A percentile compares a stretch with the other conserved stretches of the same genome.
phyloP scores from a whole-genome alignment of 805 yeast genomes.

The Ogataea ganodermae region DNA sequence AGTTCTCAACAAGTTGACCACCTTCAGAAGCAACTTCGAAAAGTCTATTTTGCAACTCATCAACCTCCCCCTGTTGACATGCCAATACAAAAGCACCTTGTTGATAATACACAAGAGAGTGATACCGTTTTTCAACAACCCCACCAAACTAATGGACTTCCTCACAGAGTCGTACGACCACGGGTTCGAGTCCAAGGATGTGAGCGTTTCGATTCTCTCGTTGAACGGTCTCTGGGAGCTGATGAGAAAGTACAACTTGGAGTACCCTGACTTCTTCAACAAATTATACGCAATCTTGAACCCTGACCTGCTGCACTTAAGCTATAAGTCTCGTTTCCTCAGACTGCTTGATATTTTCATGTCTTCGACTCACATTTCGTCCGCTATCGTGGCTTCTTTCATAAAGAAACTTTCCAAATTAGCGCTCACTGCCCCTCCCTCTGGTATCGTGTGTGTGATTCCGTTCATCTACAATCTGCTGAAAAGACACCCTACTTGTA shows the following conservation, averaged over 20 bases:
- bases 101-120: slow-evolving; percentile 78
- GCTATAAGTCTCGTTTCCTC: slow-evolving; percentile 83
- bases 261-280: slow-evolving; percentile 85
- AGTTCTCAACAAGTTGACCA: slow-evolving; percentile 30
- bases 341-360: slow-evolving; percentile 84
- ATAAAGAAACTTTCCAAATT: slow-evolving; percentile 79
- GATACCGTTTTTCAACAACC: slow-evolving; percentile 77
- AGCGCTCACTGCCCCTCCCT: slow-evolving; percentile 76
- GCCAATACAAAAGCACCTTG: slow-evolving; percentile 70
- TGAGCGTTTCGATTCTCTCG: slow-evolving; percentile 57
- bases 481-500: slow-evolving; percentile 92
- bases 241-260: slow-evolving; percentile 79
- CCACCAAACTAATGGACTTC: slow-evolving; percentile 89
- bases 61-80: slow-evolving; percentile 40
- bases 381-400: slow-evolving; percentile 83
- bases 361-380: slow-evolving; percentile 84
- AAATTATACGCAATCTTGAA: slow-evolving; percentile 82
- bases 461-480: slow-evolving; percentile 91
- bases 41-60: slow-evolving; percentile 63
- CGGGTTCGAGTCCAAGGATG: slow-evolving; percentile 36
- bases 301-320: slow-evolving; percentile 71
- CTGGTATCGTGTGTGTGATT: slow-evolving; percentile 81
- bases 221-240: slow-evolving; percentile 85
- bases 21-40: slow-evolving; percentile 69
- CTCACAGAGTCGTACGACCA: slow-evolving; percentile 78